Conservation (phyloP, 2,329 filamentous ascomycete genomes). For the Sphaerulina populicola region DNA sequence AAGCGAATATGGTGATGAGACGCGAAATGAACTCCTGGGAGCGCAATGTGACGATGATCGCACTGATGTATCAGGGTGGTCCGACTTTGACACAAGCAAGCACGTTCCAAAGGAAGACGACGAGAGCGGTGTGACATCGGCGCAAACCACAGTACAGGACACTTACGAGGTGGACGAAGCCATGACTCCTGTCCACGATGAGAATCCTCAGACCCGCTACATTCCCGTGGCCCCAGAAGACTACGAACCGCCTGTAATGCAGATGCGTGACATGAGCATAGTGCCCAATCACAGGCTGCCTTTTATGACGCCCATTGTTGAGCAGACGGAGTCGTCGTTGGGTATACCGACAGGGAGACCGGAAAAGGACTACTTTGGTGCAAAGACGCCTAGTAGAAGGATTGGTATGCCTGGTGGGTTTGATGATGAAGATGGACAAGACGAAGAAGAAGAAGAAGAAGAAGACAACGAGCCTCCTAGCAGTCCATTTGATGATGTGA, state of each 20-base stretch:
- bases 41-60: slow-evolving; percentile 32
- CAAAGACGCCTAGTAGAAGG: slow-evolving; percentile 69
- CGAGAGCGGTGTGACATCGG: slow-evolving; percentile 31
- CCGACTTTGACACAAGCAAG: slow-evolving; percentile 69
- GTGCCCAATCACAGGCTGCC: slow-evolving; percentile 84
- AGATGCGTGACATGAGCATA: slow-evolving; percentile 71
- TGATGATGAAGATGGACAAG: slow-evolving; percentile 28
- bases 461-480: slow-evolving; percentile 47
- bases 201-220: slow-evolving; percentile 53
- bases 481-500: slow-evolving; percentile 64
- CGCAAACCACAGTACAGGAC: slow-evolving; percentile 31
- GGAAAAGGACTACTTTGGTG: slow-evolving; percentile 49
- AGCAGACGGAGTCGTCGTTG: slow-evolving; percentile 84
- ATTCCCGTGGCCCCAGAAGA: slow-evolving; percentile 77
- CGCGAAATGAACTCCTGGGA: slow-evolving; percentile 44
- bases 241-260: slow-evolving; percentile 64
- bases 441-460: slow-evolving; percentile 38
- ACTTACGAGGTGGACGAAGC: slow-evolving; percentile 32
- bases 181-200: slow-evolving; percentile 39
- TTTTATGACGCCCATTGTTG: slow-evolving; percentile 98
- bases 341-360: slow-evolving; percentile 53
- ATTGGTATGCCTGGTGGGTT: slow-evolving; percentile 34
- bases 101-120: slow-evolving; percentile 51
- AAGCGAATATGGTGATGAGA: slow-evolving; percentile 60
- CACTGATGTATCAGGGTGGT: slow-evolving; percentile 66